A percentile compares a stretch with the other conserved stretches of the same genome.
Evolutionary conservation across 192 early-diverging fungal species (phyloP).

Genomic region (Chytriomyces sp.): DNA sequence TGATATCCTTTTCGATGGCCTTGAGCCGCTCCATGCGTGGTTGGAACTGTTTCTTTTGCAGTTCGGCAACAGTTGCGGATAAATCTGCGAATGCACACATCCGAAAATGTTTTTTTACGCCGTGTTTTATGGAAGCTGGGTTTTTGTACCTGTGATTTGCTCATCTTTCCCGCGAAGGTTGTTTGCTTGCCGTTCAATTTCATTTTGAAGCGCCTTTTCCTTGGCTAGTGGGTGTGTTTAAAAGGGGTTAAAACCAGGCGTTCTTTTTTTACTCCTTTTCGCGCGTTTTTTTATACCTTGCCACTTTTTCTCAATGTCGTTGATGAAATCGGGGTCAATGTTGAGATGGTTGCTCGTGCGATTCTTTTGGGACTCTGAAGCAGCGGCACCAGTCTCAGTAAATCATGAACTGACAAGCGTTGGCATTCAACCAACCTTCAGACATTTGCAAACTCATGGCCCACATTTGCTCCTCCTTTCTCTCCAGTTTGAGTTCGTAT

Average conservation of each 20-base stretch:
- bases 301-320: slow-evolving; percentile 63
- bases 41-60: slow-evolving; percentile 58
- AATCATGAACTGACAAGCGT: not conserved
- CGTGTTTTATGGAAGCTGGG: not conserved
- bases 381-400: not conserved
- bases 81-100: slow-evolving; percentile 35
- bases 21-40: slow-evolving; percentile 62
- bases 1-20: slow-evolving; percentile 59
- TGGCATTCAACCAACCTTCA: slow-evolving; percentile 41
- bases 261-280: no score
- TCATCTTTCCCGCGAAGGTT: slow-evolving; percentile 39
- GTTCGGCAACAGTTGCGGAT: slow-evolving; percentile 40
- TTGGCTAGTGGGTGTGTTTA: slow-evolving; percentile 33
- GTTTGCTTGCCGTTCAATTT: slow-evolving; percentile 49
- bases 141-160: slow-evolving; percentile 40
- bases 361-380: slow-evolving; percentile 43
- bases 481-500: slow-evolving; percentile 59
- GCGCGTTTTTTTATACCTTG: no score
- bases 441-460: slow-evolving; percentile 60
- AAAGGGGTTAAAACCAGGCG: not conserved
- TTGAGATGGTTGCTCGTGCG: slow-evolving; percentile 36
- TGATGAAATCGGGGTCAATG: slow-evolving; percentile 59
- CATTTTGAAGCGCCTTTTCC: slow-evolving; percentile 47
- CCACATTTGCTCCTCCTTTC: slow-evolving; percentile 68
- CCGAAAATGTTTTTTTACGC: not conserved